Conservation (phyloP, 768 basidiomycete species). For the Pholiota conissans region DNA sequence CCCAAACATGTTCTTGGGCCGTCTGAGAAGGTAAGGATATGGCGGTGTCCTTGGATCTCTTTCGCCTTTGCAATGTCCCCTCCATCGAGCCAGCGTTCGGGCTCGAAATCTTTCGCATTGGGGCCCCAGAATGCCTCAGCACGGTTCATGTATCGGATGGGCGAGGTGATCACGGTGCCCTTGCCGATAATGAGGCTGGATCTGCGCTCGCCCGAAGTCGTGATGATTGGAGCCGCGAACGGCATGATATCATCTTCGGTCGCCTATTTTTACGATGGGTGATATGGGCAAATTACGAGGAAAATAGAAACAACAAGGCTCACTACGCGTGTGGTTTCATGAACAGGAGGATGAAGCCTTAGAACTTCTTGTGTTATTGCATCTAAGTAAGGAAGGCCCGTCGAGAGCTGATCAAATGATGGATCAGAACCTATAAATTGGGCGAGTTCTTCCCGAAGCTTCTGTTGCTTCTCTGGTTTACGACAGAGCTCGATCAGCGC, state of each 20-base stretch:
- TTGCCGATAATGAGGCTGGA: constrained; percentile 44
- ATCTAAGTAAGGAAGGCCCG: constrained; percentile 55
- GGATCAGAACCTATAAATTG: constrained; percentile 44
- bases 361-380: constrained; percentile 45
- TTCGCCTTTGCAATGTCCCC: constrained; percentile 29
- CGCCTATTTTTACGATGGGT: constrained; percentile 35
- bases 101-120: constrained; percentile 57
- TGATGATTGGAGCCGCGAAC: constrained; percentile 48
- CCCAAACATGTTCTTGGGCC: constrained; percentile 53
- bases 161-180: constrained; percentile 43
- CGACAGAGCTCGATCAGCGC: constrained; percentile 55
- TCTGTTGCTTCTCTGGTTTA: constrained; percentile 43
- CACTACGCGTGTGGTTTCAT: constrained; percentile 38
- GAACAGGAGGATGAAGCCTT: constrained; percentile 37
- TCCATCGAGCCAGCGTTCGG: constrained; percentile 60
- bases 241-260: constrained; percentile 59
- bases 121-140: constrained; percentile 61
- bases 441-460: constrained; percentile 49
- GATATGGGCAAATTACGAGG: neutral
- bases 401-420: constrained; percentile 52
- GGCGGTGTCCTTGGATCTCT: constrained; percentile 48
- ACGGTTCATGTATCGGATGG: constrained; percentile 47
- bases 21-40: constrained; percentile 52
- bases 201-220: constrained; percentile 37
- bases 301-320: constrained; percentile 8